phyloP scores from a whole-genome alignment of 768 basidiomycete species.

The Lanmaoa rubissima region DNA sequence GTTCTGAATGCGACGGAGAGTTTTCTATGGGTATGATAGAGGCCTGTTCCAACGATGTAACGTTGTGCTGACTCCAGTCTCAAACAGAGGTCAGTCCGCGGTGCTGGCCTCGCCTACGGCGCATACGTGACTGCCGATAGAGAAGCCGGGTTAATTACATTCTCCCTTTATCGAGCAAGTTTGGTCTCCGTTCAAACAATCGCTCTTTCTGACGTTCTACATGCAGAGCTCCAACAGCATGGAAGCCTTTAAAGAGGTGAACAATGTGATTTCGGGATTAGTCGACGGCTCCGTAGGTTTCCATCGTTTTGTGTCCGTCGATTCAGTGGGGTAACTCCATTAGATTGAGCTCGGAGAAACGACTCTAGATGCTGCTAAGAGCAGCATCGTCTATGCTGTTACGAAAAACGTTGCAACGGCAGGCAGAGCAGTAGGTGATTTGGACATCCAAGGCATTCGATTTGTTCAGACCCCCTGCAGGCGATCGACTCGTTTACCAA shows the following conservation, averaged over 20 bases:
- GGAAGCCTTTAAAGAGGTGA: constrained; percentile 78
- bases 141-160: constrained; percentile 75
- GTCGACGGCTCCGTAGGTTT: constrained; percentile 74
- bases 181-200: neutral
- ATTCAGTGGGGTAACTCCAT: constrained; percentile 1
- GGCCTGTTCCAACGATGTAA: neutral
- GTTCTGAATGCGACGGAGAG: constrained; percentile 92
- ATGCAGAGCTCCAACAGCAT: constrained; percentile 75
- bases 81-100: constrained; percentile 78
- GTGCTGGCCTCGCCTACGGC: constrained; percentile 94
- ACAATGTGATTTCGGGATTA: constrained; percentile 72
- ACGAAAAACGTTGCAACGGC: constrained; percentile 82
- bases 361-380: constrained; percentile 87
- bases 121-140: constrained; percentile 71
- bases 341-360: constrained; percentile 81
- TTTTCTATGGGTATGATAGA: constrained; percentile 76
- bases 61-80: constrained; percentile 8
- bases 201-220: constrained; percentile 3
- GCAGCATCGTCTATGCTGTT: constrained; percentile 82
- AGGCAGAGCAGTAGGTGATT: constrained; percentile 70
- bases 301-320: neutral
- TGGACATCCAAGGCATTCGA: neutral
- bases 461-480: constrained; percentile 37
- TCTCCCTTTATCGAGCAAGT: constrained; percentile 76
- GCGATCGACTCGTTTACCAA: constrained; percentile 83